These are phyloP conservation scores for Ceratocystis eucalypticola DNA, from an alignment of 2,329 filamentous ascomycete species.

Conservation along the genomic window DNA sequence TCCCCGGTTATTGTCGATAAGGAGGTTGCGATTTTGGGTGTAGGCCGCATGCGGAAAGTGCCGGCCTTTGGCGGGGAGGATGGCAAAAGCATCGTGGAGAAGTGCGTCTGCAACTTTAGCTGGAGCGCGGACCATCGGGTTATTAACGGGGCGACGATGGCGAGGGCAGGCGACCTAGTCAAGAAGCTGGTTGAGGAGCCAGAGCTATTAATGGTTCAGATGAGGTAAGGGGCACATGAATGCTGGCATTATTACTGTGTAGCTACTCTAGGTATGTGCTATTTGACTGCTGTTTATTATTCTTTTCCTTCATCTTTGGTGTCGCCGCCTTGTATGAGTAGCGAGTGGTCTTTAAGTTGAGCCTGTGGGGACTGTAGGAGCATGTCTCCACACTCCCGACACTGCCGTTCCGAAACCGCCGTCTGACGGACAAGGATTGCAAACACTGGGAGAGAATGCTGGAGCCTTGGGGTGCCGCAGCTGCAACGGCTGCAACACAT, in stretches of 20 bases:
- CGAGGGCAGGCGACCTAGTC: constrained; percentile 73
- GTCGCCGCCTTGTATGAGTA: background rate
- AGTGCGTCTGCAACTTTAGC: constrained; percentile 77
- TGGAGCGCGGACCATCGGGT: constrained; percentile 95
- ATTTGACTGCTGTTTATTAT: background rate
- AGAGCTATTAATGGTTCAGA: constrained; percentile 70
- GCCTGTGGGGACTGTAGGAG: background rate
- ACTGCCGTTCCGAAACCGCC: background rate
- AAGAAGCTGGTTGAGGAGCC: constrained; percentile 68
- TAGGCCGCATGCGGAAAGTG: constrained; percentile 67
- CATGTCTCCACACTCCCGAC: background rate
- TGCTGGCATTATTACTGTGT: background rate
- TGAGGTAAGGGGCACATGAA: constrained; percentile 41
- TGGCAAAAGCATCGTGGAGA: constrained; percentile 49
- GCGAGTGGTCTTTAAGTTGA: background rate
- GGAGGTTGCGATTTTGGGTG: constrained; percentile 82
- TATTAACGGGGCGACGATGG: constrained; percentile 89
- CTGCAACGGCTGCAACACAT: too few species aligned
- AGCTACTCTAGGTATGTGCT: background rate
- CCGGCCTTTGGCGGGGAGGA: constrained; percentile 55
- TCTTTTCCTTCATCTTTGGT: background rate
- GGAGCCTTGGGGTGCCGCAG: background rate
- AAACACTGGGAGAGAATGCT: background rate
- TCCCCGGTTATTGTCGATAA: constrained; percentile 80
- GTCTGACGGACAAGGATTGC: background rate